These are phyloP conservation scores for Fraxinus pennsylvanica DNA, from an alignment of 257 asterid species.

Conservation along the genomic window DNA sequence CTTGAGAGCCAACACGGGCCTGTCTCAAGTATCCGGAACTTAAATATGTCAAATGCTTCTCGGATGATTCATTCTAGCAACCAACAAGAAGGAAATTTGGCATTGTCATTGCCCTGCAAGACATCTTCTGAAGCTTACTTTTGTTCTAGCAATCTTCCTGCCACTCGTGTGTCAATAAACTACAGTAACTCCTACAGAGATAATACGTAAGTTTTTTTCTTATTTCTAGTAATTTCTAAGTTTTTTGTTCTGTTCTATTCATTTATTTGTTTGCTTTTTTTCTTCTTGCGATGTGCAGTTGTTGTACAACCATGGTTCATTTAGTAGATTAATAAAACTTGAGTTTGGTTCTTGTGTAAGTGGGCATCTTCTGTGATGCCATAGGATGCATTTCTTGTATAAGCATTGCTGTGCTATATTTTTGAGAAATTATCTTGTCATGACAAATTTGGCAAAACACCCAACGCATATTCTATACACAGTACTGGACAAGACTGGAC, in stretches of 20 bases:
- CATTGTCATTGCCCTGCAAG: slow-evolving; percentile 26
- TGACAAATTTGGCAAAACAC: no score
- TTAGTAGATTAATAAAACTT: no score
- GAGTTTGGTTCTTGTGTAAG: no score
- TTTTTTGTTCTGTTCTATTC: neutral
- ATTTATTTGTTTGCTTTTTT: neutral
- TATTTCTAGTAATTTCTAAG: neutral
- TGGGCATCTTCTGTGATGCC: no score
- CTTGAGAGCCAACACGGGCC: slow-evolving; percentile 40
- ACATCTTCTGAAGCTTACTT: slow-evolving; percentile 27
- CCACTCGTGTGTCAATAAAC: slow-evolving; percentile 30
- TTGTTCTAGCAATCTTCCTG: slow-evolving; percentile 33
- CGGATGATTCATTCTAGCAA: slow-evolving; percentile 10
- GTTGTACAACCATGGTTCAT: neutral
- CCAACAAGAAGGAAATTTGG: slow-evolving; percentile 26
- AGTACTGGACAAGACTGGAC: neutral
- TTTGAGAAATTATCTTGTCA: no score
- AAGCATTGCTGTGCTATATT: no score
- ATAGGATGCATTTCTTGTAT: no score
- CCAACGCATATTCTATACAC: no score
- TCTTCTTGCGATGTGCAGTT: neutral
- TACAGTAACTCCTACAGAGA: slow-evolving; percentile 20
- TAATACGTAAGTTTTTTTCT: slow-evolving; percentile 27
- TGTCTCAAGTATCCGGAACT: slow-evolving; percentile 26
- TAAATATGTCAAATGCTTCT: slow-evolving; percentile 22